phyloP scores from a whole-genome alignment of 1,284 basidiomycete species.

The Coniferiporia weirii region DNA sequence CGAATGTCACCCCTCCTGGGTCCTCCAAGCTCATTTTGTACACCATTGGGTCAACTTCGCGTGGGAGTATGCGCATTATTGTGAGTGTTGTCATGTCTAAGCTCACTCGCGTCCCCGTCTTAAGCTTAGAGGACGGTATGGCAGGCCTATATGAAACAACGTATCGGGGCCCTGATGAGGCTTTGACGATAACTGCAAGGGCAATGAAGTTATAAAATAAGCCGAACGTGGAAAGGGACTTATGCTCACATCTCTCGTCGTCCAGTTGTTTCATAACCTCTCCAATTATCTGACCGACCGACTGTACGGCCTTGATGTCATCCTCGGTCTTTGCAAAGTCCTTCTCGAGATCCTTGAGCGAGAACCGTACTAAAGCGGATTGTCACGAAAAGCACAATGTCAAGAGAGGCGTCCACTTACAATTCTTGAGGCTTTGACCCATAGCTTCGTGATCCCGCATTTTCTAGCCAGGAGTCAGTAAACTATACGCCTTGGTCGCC shows the following conservation, averaged over 20 bases:
- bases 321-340: conserved; percentile 97
- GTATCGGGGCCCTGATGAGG: conserved; percentile 96
- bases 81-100: conserved; percentile 99
- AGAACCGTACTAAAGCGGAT: conserved; percentile 60
- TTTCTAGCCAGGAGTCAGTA: conserved; percentile 56
- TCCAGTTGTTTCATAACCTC: conserved; percentile 99
- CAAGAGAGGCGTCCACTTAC: conserved; percentile 41
- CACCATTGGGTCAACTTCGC: conserved; percentile 97
- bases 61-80: conserved; percentile 96
- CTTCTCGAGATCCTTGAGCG: conserved; percentile 82
- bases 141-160: conserved; percentile 98
- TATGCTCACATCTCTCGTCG: conserved; percentile 85
- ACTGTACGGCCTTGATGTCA: conserved; percentile 98
- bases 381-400: neutral
- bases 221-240: neutral
- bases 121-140: conserved; percentile 89
- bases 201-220: neutral
- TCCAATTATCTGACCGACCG: conserved; percentile 98
- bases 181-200: conserved; percentile 91
- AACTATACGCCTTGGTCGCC: neutral
- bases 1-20: conserved; percentile 92
- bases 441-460: conserved; percentile 81
- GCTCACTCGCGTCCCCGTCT: conserved; percentile 91
- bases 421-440: conserved; percentile 80
- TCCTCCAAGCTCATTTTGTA: conserved; percentile 99